These are phyloP conservation scores for Pichia norvegensis DNA, from an alignment of 1,139 yeast species.

Conservation along the genomic window DNA sequence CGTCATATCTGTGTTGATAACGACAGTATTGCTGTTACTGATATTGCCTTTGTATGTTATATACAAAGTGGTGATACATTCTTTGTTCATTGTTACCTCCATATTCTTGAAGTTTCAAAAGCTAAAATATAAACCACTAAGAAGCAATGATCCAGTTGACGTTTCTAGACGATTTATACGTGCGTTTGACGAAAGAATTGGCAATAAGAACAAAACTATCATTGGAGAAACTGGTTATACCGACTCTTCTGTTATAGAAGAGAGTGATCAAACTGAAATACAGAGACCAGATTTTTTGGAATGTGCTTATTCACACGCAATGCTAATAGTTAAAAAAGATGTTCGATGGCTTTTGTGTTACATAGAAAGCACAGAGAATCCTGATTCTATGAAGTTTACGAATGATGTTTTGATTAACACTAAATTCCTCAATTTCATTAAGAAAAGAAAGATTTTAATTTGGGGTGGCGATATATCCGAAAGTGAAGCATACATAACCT, in stretches of 20 bases:
- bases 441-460: conserved; percentile 46
- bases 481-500: conserved; percentile 79
- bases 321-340: conserved; percentile 56
- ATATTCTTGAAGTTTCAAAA: conserved; percentile 17
- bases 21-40: conserved; percentile 1
- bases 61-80: conserved; percentile 16
- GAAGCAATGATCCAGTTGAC: conserved; percentile 25
- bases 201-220: conserved; percentile 16
- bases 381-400: conserved; percentile 49
- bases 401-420: conserved; percentile 49
- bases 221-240: neutral
- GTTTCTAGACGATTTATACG: conserved; percentile 26
- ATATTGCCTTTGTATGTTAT: conserved; percentile 19
- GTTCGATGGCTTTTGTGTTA: conserved; percentile 68
- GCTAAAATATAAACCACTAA: conserved; percentile 16
- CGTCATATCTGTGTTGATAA: neutral
- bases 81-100: conserved; percentile 20
- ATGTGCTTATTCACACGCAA: conserved; percentile 73
- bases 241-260: conserved; percentile 3
- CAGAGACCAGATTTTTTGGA: conserved; percentile 41
- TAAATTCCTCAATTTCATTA: conserved; percentile 44
- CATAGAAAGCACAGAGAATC: conserved; percentile 67
- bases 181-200: conserved; percentile 26
- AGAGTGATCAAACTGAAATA: conserved; percentile 16
- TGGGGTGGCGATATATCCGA: conserved; percentile 88